phyloP scores from a whole-genome alignment of 805 yeast species.

The Saturnispora kantuleensis region DNA sequence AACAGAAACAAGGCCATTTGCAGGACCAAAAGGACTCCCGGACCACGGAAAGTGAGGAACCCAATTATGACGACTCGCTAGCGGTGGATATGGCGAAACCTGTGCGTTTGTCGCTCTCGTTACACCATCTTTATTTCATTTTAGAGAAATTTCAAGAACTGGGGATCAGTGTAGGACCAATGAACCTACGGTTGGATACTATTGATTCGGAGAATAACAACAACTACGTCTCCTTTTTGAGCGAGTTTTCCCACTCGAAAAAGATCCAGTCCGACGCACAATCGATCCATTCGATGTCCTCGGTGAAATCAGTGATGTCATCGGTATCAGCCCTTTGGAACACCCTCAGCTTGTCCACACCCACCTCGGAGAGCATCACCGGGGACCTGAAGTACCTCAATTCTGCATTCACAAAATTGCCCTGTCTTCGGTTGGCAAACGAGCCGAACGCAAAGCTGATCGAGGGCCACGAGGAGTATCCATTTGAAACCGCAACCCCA shows the following conservation, averaged over 20 bases:
- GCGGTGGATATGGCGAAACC: conserved; percentile 31
- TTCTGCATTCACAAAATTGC: conserved; percentile 55
- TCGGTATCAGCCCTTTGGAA: conserved; percentile 35
- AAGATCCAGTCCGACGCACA: conserved; percentile 28
- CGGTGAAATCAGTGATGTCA: conserved; percentile 45
- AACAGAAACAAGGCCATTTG: conserved; percentile 9
- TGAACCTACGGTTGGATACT: conserved; percentile 48
- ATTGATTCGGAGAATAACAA: conserved; percentile 42
- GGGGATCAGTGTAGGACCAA: conserved; percentile 46
- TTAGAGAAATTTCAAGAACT: conserved; percentile 46
- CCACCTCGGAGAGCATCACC: conserved; percentile 33
- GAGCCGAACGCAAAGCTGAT: conserved; percentile 49
- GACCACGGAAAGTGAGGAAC: conserved; percentile 4
- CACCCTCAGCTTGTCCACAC: conserved; percentile 28
- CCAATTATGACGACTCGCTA: conserved; percentile 10
- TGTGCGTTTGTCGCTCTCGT: conserved; percentile 44
- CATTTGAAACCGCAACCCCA: conserved; percentile 63
- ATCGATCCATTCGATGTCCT: conserved; percentile 49
- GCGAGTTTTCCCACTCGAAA: conserved; percentile 37
- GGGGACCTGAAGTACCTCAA: conserved; percentile 44
- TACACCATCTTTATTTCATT: conserved; percentile 55
- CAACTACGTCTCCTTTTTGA: conserved; percentile 47
- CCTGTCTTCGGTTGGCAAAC: conserved; percentile 52
- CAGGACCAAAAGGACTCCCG: not conserved
- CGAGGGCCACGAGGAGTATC: conserved; percentile 57